These are phyloP conservation scores for Tetrahymena borealis DNA, from an alignment of 73 alveolate species.

Conservation along the genomic window DNA sequence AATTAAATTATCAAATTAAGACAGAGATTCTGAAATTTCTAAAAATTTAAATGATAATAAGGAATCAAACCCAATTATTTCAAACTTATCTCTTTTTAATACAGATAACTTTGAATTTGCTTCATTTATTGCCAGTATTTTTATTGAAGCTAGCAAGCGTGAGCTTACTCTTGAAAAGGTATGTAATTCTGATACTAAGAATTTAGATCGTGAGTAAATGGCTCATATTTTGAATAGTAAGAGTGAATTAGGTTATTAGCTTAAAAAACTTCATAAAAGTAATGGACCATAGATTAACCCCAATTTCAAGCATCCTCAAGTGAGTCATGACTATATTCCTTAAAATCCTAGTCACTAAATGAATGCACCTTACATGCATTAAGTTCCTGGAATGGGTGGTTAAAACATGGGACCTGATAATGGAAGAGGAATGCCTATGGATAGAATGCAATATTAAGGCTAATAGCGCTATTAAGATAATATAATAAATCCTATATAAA, in stretches of 20 bases:
- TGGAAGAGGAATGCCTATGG: no score
- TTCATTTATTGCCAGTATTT: background rate
- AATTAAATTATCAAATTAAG: background rate
- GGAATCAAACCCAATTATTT: background rate
- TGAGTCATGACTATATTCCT: no score
- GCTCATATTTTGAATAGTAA: background rate
- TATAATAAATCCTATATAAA: no score
- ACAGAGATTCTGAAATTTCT: background rate
- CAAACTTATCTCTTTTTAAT: background rate
- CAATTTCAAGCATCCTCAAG: no score
- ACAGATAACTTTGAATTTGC: background rate
- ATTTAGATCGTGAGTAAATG: background rate
- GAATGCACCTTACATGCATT: no score
- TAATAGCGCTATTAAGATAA: no score
- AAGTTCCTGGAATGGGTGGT: no score
- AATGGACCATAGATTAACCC: no score
- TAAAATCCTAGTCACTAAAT: no score
- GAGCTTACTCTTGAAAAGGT: background rate
- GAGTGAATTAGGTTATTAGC: background rate
- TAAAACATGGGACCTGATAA: no score
- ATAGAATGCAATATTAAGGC: no score
- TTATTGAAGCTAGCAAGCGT: background rate
- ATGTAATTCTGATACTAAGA: background rate
- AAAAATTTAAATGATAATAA: background rate
- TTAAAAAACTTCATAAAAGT: background rate